Conservation (phyloP, 306 rosid species). For the Vigna radiata region DNA sequence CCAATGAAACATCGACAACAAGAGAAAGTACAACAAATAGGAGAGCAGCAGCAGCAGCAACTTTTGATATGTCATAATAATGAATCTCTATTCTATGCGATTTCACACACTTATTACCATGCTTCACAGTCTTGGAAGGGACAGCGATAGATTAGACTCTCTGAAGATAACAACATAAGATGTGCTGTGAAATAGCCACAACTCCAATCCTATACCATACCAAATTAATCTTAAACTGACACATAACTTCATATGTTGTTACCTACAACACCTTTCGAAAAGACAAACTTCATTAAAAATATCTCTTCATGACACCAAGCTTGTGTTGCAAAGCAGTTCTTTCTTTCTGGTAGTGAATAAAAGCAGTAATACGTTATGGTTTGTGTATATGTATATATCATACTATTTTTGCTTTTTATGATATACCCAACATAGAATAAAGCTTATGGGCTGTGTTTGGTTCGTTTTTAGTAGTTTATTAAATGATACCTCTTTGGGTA, state of each 20-base stretch:
- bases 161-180: constrained; percentile 2
- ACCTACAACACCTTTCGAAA: background rate
- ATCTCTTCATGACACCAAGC: constrained; percentile 23
- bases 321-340: constrained; percentile 6
- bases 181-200: background rate
- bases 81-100: constrained; percentile 39
- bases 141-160: background rate
- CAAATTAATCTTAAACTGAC: background rate
- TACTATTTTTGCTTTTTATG: background rate
- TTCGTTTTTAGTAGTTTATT: background rate
- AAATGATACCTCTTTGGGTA: background rate
- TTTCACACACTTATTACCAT: constrained; percentile 29
- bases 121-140: background rate
- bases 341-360: too few species aligned
- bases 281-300: constrained; percentile 42
- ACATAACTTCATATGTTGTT: background rate
- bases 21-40: constrained; percentile 28
- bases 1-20: constrained; percentile 50
- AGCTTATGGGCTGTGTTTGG: background rate
- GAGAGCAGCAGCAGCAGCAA: constrained; percentile 32
- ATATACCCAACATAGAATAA: background rate
- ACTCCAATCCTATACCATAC: constrained; percentile 14
- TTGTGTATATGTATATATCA: background rate
- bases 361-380: background rate
- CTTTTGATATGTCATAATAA: constrained; percentile 9